phyloP scores from a whole-genome alignment of 2,329 filamentous ascomycete species.

The Dothideomycetidae sp. region DNA sequence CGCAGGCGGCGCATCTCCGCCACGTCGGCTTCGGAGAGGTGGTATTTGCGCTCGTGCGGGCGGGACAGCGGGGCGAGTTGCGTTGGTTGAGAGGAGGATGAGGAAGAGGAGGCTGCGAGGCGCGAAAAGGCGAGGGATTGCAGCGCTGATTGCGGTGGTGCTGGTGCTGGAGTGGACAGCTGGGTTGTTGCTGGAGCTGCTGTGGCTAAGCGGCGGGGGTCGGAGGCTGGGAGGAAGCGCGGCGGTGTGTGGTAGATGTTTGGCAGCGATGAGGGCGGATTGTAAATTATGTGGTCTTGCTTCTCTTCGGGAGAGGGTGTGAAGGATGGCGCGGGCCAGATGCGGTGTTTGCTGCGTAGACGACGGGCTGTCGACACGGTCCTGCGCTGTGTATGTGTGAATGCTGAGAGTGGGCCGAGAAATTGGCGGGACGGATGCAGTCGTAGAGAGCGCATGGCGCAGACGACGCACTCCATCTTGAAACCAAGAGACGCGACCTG shows the following conservation, averaged over 20 bases:
- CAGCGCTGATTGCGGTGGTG: slow-evolving; percentile 1
- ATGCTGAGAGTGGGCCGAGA: slow-evolving; percentile 11
- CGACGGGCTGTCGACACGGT: slow-evolving; percentile 32
- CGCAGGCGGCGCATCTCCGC: slow-evolving; percentile 45
- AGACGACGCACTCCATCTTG: background rate
- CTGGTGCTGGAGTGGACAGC: slow-evolving; percentile 1
- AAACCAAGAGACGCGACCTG: too few relatives aligned
- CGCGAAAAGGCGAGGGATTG: slow-evolving; percentile 12
- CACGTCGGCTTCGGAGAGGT: slow-evolving; percentile 42
- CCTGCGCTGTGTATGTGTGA: slow-evolving; percentile 26
- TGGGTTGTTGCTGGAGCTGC: slow-evolving; percentile 17
- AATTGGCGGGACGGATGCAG: background rate
- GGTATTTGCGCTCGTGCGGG: slow-evolving; percentile 45
- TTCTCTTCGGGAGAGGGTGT: slow-evolving; percentile 18
- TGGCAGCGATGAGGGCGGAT: slow-evolving; percentile 49
- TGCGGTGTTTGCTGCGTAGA: slow-evolving; percentile 32
- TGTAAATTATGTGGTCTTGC: slow-evolving; percentile 47
- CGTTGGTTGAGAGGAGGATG: too few relatives aligned
- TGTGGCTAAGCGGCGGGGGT: slow-evolving; percentile 34
- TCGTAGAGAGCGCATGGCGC: background rate
- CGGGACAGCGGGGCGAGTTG: slow-evolving; percentile 34
- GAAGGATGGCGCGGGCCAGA: slow-evolving; percentile 33
- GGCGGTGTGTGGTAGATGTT: slow-evolving; percentile 49
- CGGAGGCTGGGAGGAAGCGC: slow-evolving; percentile 48
- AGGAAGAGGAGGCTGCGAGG: slow-evolving; percentile 13